Percentiles rank a stretch among this genome's conserved stretches.
Conservation (phyloP, 2,329 filamentous ascomycete genomes). For the Orbilia blumenaviensis region DNA sequence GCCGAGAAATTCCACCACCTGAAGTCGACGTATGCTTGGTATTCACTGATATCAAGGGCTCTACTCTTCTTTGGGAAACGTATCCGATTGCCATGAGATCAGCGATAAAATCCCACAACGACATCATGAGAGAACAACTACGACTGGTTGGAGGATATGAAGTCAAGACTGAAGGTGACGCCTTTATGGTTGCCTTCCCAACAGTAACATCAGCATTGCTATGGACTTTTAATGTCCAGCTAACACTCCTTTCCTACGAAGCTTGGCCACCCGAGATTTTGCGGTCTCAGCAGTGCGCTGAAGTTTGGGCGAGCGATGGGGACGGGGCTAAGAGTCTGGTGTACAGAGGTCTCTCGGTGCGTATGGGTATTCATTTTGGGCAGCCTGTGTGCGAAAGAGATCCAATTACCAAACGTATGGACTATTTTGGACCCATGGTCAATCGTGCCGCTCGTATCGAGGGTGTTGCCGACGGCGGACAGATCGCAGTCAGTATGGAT, state of each 20-base stretch:
- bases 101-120: slow-evolving; percentile 96
- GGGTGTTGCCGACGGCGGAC: slow-evolving; percentile 91
- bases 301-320: slow-evolving; percentile 74
- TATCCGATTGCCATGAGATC: slow-evolving; percentile 95
- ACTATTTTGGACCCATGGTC: slow-evolving; percentile 99
- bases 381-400: slow-evolving; percentile 93
- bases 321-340: slow-evolving; percentile 89
- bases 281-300: slow-evolving; percentile 72
- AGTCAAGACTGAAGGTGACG: slow-evolving; percentile 99
- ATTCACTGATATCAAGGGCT: slow-evolving; percentile 99
- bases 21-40: slow-evolving; percentile 91
- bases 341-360: slow-evolving; percentile 90
- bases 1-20: slow-evolving; percentile 89
- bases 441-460: slow-evolving; percentile 96
- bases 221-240: slow-evolving; percentile 96
- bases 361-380: slow-evolving; percentile 98
- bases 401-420: slow-evolving; percentile 96
- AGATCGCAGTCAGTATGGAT: slow-evolving; percentile 95
- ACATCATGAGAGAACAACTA: slow-evolving; percentile 91
- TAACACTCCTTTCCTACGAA: slow-evolving; percentile 74
- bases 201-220: slow-evolving; percentile 92
- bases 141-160: slow-evolving; percentile 95
- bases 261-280: slow-evolving; percentile 96
- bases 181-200: slow-evolving; percentile 98
- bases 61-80: slow-evolving; percentile 93